Evolutionary conservation across 116 monocot genomes (phyloP), one percentile per base, ranked within the genome.

Genomic region (Dioscorea cayenensis): DNA sequence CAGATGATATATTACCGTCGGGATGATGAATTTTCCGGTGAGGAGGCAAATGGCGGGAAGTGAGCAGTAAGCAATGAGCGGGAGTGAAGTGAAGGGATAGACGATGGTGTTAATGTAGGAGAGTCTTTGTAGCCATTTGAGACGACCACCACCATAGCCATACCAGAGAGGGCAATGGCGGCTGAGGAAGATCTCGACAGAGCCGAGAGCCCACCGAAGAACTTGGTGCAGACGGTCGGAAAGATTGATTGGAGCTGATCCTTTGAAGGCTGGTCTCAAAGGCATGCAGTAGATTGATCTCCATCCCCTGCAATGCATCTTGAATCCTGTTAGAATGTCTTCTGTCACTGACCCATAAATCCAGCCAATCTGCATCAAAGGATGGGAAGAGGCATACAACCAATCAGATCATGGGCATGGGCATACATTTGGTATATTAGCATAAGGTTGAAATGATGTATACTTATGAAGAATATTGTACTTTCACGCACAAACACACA

Each of bases 291-390:
- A 92, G 16, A 92, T 75, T 36, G 92, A 92, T 69, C 88, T 78
- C 92, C 92, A 92, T 9, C 92, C 92, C 62, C 92, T 85, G 62
- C 88, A 88, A 51, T 92, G 92, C 92, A 92, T 92, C 81, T 92
- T 92, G 62, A 92, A 88, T 25, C 92, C 92, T 20, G 92, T 79
- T 28, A 88, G 66, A 35, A 91, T 91, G 63, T 91, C 91, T 73
- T 91, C 91, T 13, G 91, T 91, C 16, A 91, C 91, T 43, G 92
- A 92, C 38, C 92, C 92, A 69, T 92, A 92, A 75, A 92, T 92
- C 92, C 92, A 92, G 21, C 82, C 92, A 68, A 92, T 85, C 91
- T 92, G 77, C 43, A 43, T 43, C 43, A 43, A 32, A 43, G 8
- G 43, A 43, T 43, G 7, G 12, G 5, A 43, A 43, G 12, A 9